Percentiles rank a stretch among this genome's conserved stretches.
These are phyloP conservation scores for Yamadazyma sp. DNA, from an alignment of 1,139 yeast species.

Conservation along the genomic window DNA sequence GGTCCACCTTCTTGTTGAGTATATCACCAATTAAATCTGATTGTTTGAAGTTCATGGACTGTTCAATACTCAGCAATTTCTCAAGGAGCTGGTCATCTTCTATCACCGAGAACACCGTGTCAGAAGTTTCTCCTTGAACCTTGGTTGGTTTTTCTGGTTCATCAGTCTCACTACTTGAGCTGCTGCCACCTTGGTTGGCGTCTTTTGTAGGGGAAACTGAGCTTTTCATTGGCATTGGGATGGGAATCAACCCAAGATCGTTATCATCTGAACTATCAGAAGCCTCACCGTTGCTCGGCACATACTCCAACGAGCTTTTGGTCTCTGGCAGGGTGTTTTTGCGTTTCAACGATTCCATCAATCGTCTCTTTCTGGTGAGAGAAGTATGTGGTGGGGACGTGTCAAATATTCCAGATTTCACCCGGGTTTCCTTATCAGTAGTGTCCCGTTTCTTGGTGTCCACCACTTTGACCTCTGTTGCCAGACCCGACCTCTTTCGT, in stretches of 20 bases:
- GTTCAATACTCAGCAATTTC: not conserved
- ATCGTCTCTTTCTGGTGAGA: not conserved
- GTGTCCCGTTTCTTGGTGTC: not conserved
- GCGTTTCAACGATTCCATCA: not conserved
- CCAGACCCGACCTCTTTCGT: not conserved
- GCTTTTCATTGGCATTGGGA: not conserved
- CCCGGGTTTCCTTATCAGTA: not conserved
- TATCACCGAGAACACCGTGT: not conserved
- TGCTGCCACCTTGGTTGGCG: not conserved
- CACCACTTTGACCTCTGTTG: not conserved
- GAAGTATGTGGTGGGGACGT: not conserved
- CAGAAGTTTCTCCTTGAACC: not conserved
- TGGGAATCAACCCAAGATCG: constrained; percentile 1
- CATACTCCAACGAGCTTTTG: not conserved
- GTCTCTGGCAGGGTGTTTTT: not conserved
- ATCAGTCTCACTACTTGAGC: not conserved
- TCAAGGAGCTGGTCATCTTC: not conserved
- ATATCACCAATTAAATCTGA: constrained; percentile 1
- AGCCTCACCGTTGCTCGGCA: constrained; percentile 10
- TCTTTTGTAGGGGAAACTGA: not conserved
- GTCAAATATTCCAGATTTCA: not conserved
- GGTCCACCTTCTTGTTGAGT: constrained; percentile 10
- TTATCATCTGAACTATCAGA: constrained; percentile 17
- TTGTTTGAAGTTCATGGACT: not conserved
- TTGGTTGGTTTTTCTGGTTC: no score